Conservation (phyloP, 2,329 filamentous ascomycete species). For the Pyrenochaeta sp. region DNA sequence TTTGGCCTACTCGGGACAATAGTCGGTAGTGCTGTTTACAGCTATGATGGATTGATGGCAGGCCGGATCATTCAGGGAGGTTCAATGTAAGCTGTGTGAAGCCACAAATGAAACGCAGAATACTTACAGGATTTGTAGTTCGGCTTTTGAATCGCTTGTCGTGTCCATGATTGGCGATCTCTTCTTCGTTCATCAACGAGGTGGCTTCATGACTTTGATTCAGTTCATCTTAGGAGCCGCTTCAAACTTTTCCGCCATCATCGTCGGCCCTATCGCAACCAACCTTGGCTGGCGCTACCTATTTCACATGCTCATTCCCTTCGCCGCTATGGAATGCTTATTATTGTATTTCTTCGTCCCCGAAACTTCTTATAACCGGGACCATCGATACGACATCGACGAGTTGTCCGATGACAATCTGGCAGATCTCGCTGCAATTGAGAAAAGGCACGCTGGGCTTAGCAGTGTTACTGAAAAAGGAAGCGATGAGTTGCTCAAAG, state of each 20-base stretch:
- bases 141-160: conserved; percentile 48
- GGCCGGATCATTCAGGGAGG: conserved; percentile 46
- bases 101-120: not conserved
- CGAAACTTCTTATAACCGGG: conserved; percentile 60
- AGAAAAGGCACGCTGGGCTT: conserved; percentile 27
- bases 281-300: conserved; percentile 52
- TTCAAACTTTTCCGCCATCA: conserved; percentile 48
- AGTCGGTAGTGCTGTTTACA: conserved; percentile 34
- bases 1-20: conserved; percentile 43
- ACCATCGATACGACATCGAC: conserved; percentile 45
- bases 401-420: conserved; percentile 39
- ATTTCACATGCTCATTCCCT: conserved; percentile 58
- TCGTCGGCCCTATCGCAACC: conserved; percentile 45
- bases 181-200: conserved; percentile 49
- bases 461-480: conserved; percentile 8
- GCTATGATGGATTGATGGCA: conserved; percentile 41
- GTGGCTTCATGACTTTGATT: conserved; percentile 44
- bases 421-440: conserved; percentile 32
- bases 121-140: conserved; percentile 21
- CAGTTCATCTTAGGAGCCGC: conserved; percentile 47
- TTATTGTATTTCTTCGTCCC: conserved; percentile 60
- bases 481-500: conserved; percentile 23
- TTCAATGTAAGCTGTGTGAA: conserved; percentile 17
- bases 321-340: conserved; percentile 55
- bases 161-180: conserved; percentile 47